Percentiles rank a stretch among this genome's conserved stretches.
Conservation (phyloP, 495 filamentous ascomycete species). For the Cetradonia linearis region DNA sequence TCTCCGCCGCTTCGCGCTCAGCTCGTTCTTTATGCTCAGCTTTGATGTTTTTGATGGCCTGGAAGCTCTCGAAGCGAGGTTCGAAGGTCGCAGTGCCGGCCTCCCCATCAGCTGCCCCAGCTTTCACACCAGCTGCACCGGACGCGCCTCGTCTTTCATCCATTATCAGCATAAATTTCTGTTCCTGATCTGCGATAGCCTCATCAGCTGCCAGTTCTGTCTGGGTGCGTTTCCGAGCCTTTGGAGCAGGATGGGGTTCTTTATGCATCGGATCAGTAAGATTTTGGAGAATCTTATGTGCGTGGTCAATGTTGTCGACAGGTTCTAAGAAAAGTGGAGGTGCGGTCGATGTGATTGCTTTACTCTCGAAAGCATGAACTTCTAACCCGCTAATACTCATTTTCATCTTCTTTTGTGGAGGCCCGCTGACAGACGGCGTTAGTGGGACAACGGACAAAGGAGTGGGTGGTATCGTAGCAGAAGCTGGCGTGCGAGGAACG, state of each 20-base stretch:
- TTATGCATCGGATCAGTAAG: constrained; percentile 67
- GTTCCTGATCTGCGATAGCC: constrained; percentile 75
- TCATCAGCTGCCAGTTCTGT: constrained; percentile 93
- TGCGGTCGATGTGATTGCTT: constrained; percentile 58
- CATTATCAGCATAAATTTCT: constrained; percentile 84
- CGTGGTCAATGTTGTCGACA: constrained; percentile 54
- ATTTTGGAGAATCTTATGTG: constrained; percentile 55
- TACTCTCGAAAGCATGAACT: constrained; percentile 61
- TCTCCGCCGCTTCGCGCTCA: constrained; percentile 52
- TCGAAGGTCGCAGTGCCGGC: constrained; percentile 61
- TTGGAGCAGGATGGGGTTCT: constrained; percentile 66
- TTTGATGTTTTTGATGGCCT: constrained; percentile 77
- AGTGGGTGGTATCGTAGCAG: constrained; percentile 49
- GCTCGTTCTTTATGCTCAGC: constrained; percentile 61
- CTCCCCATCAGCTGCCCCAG: constrained; percentile 63
- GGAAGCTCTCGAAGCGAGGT: constrained; percentile 82
- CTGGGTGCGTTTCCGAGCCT: constrained; percentile 82
- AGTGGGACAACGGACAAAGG: constrained; percentile 52
- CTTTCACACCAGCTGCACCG: constrained; percentile 47
- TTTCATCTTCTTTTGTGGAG: constrained; percentile 60
- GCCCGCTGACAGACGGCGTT: constrained; percentile 41
- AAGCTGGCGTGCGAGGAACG: constrained; percentile 39
- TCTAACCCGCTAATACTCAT: constrained; percentile 65
- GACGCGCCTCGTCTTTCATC: constrained; percentile 70
- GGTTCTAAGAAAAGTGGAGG: constrained; percentile 68